These are phyloP conservation scores for Candida parachauliodes DNA, from an alignment of 805 yeast species.

Conservation along the genomic window DNA sequence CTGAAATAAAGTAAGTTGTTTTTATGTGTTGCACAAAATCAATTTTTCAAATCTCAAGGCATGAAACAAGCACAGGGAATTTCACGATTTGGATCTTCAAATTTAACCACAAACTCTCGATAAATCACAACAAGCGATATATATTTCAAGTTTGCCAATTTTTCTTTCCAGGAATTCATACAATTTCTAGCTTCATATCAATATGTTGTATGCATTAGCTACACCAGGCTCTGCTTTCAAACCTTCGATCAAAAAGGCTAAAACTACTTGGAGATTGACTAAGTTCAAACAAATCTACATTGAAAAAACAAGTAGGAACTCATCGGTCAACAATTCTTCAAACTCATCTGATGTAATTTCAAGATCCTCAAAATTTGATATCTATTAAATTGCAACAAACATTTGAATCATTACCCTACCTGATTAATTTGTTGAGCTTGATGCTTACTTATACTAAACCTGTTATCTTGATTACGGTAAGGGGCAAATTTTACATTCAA, in stretches of 20 bases:
- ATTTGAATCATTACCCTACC: too few relatives aligned
- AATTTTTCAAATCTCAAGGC: too few relatives aligned
- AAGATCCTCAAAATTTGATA: not conserved
- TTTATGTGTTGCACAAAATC: too few relatives aligned
- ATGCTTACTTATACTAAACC: too few relatives aligned
- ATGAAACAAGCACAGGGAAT: too few relatives aligned
- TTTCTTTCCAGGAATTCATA: not conserved
- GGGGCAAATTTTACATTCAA: too few relatives aligned
- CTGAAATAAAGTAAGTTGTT: too few relatives aligned
- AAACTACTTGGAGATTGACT: conserved; percentile 34
- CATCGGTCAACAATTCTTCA: not conserved
- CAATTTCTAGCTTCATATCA: not conserved
- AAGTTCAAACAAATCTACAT: conserved; percentile 31
- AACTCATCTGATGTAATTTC: not conserved
- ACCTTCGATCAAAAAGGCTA: conserved; percentile 30
- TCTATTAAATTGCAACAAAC: not conserved
- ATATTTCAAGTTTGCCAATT: not conserved
- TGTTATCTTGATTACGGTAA: too few relatives aligned
- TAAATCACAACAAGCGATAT: too few relatives aligned
- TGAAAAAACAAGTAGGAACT: conserved; percentile 12
- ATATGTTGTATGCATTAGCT: conserved; percentile 21
- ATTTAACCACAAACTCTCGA: too few relatives aligned
- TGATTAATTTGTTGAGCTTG: too few relatives aligned
- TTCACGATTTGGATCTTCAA: too few relatives aligned
- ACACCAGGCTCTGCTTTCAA: conserved; percentile 35